Percentiles rank a stretch among this genome's conserved stretches.
Conservation (phyloP, 139 green algal genomes). For the Eudorina sp. region DNA sequence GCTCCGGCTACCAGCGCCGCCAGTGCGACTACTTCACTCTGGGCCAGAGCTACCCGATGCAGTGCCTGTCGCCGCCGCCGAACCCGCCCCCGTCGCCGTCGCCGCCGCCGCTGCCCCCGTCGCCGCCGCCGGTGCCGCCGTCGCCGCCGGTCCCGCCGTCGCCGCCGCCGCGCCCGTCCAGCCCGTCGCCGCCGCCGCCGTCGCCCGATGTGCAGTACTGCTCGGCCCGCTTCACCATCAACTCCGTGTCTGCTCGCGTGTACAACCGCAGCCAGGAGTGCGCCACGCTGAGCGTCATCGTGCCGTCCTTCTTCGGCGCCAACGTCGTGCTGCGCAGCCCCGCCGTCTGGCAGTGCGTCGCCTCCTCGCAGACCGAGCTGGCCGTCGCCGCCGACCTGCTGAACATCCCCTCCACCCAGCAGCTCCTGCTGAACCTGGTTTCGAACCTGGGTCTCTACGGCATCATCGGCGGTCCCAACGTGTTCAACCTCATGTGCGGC, state of each 20-base stretch:
- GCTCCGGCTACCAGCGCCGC: constrained; percentile 14
- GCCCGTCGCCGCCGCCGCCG: constrained; percentile 14
- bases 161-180: not conserved
- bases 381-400: not conserved
- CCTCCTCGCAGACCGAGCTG: not conserved
- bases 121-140: not conserved
- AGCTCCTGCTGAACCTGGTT: constrained; percentile 1
- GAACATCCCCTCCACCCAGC: not conserved
- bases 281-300: not conserved
- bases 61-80: not conserved
- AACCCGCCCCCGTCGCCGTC: not conserved
- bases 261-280: not conserved
- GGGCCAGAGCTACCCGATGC: not conserved
- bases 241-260: not conserved
- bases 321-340: not conserved
- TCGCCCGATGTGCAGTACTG: not conserved
- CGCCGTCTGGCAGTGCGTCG: not conserved
- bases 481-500: constrained; percentile 1
- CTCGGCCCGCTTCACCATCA: not conserved
- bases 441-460: not conserved
- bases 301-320: not conserved
- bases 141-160: not conserved
- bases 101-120: not conserved
- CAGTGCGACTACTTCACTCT: not conserved
- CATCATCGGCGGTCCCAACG: not conserved